A percentile compares a stretch with the other conserved stretches of the same genome.
These are phyloP conservation scores for Pelargonium australe DNA, from an alignment of 441 rosid species.

Conservation along the genomic window DNA sequence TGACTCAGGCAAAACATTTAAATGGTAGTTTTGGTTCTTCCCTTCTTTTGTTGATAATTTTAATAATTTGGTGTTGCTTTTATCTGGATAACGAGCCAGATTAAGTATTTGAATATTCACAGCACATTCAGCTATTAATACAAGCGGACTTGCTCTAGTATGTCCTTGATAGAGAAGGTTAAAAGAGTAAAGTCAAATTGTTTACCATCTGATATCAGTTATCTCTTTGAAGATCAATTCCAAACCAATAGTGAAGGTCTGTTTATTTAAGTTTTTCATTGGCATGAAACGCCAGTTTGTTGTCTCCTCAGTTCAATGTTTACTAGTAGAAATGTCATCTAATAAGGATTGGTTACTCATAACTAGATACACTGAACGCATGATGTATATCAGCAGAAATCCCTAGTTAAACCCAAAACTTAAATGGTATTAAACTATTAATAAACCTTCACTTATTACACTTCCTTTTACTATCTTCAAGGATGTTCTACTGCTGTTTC, in stretches of 20 bases:
- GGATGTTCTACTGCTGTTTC: background rate
- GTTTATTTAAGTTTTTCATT: background rate
- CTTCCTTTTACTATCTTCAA: background rate
- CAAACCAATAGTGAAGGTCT: no score
- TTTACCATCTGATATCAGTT: background rate
- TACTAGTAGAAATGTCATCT: background rate
- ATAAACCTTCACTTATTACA: background rate
- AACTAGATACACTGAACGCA: background rate
- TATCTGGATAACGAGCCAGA: background rate
- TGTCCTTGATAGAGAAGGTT: background rate
- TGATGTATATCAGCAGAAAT: background rate
- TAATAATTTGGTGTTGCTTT: background rate
- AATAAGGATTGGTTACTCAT: background rate
- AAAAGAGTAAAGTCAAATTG: background rate
- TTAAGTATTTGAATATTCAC: background rate
- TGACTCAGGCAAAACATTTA: background rate
- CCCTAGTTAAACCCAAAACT: no score
- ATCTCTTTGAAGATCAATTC: background rate
- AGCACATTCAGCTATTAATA: background rate
- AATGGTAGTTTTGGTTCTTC: background rate
- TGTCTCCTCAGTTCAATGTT: background rate
- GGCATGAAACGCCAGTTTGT: background rate
- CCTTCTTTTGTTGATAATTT: background rate
- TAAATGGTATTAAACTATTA: background rate
- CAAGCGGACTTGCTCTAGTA: background rate